These are phyloP conservation scores for Neophaeococcomyces aloes DNA, from an alignment of 2,329 filamentous ascomycete genomes.

Conservation along the genomic window DNA sequence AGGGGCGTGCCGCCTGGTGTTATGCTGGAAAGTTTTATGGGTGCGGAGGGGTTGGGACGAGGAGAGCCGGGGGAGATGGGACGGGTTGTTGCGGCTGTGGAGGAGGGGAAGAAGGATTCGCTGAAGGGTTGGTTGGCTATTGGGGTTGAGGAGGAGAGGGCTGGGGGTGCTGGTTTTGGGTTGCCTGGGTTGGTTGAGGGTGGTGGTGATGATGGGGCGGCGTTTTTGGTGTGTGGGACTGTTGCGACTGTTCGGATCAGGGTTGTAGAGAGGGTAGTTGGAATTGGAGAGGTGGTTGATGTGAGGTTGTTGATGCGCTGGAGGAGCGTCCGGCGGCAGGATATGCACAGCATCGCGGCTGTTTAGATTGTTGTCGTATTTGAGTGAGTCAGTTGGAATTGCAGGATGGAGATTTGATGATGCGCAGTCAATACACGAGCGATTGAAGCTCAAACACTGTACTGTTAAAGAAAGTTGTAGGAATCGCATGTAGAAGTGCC, in stretches of 20 bases:
- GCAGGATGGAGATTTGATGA: no score
- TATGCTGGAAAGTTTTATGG: conserved; percentile 28
- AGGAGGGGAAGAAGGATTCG: conserved; percentile 18
- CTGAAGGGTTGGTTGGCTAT: conserved; percentile 33
- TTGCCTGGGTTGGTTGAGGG: conserved; percentile 10
- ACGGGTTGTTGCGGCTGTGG: conserved; percentile 10
- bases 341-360: conserved; percentile 19
- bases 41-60: conserved; percentile 18
- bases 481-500: no score
- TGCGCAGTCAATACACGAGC: no score
- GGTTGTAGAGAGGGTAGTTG: not conserved
- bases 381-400: no score
- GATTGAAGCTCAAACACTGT: no score
- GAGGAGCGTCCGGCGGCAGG: conserved; percentile 15
- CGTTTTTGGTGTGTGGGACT: conserved; percentile 14
- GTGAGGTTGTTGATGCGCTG: conserved; percentile 9
- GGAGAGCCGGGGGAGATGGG: conserved; percentile 16
- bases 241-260: conserved; percentile 11
- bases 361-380: not conserved
- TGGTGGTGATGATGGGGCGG: conserved; percentile 14
- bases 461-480: no score
- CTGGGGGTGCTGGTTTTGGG: conserved; percentile 8
- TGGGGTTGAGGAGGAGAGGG: conserved; percentile 29
- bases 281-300: conserved; percentile 1
- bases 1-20: conserved; percentile 32